Conservation (phyloP, 768 basidiomycete genomes). For the Boletus sensibilis region DNA sequence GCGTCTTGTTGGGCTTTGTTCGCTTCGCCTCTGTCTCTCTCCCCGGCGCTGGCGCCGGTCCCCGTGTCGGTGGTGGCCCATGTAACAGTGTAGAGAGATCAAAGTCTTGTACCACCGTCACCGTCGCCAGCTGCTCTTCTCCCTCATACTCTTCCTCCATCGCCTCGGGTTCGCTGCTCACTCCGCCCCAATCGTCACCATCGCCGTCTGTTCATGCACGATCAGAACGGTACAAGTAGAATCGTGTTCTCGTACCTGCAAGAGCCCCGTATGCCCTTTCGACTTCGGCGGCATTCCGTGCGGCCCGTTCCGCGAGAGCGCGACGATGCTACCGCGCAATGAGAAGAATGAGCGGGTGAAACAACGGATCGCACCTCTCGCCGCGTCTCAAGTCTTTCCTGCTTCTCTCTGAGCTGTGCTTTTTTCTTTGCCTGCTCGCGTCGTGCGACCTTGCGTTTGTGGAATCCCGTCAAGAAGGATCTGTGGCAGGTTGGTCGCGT, state of each 20-base stretch:
- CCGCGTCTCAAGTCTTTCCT: conserved; percentile 68
- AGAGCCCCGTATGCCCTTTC: conserved; percentile 68
- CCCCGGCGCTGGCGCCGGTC: neutral
- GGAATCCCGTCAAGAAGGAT: conserved; percentile 91
- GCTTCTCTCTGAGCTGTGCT: conserved; percentile 75
- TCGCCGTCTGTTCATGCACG: conserved; percentile 26
- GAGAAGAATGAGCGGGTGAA: conserved; percentile 11
- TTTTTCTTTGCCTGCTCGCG: conserved; percentile 73
- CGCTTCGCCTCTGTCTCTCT: neutral
- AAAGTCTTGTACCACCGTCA: conserved; percentile 91
- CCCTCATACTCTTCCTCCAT: conserved; percentile 75
- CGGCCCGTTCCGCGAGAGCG: conserved; percentile 73
- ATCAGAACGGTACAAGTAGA: conserved; percentile 8
- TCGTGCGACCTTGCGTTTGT: conserved; percentile 86
- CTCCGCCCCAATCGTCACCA: conserved; percentile 50
- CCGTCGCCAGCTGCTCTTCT: conserved; percentile 82
- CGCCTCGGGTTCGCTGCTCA: conserved; percentile 34
- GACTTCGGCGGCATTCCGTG: conserved; percentile 72
- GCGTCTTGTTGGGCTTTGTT: conserved; percentile 23
- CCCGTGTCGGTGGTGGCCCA: conserved; percentile 32
- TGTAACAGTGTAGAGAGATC: conserved; percentile 66
- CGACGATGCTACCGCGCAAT: conserved; percentile 60
- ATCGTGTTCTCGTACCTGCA: conserved; percentile 36
- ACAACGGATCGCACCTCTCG: conserved; percentile 58
- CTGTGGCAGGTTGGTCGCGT: conserved; percentile 39